These are phyloP conservation scores for Exophiala dermatitidis DNA, from an alignment of 2,329 filamentous ascomycete species.

Conservation along the genomic window DNA sequence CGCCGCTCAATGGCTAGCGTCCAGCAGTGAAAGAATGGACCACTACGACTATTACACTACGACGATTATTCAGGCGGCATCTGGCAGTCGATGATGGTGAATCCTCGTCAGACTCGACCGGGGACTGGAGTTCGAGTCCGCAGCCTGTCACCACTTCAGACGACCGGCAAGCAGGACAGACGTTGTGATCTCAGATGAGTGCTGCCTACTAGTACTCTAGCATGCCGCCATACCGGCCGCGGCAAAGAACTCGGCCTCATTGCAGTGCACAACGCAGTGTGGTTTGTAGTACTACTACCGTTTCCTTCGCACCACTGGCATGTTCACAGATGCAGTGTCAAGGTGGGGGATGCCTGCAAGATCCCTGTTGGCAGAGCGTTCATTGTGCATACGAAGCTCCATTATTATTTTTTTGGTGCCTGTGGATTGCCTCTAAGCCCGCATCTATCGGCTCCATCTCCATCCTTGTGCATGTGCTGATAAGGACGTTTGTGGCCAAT, in stretches of 20 bases:
- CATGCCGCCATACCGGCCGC: not conserved
- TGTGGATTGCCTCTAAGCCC: constrained; percentile 1
- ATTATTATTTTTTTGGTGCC: too few relatives aligned
- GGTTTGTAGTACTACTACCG: too few relatives aligned
- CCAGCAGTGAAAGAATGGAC: not conserved
- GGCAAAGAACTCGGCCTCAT: not conserved
- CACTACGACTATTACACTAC: not conserved
- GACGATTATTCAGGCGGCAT: too few relatives aligned
- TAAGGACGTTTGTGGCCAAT: constrained; percentile 18
- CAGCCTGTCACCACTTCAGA: not conserved
- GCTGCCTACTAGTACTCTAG: not conserved
- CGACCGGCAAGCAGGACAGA: not conserved
- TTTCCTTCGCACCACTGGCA: not conserved
- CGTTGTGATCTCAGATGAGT: not conserved
- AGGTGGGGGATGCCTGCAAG: not conserved
- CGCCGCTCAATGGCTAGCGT: not conserved
- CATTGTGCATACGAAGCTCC: not conserved
- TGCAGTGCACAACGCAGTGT: too few relatives aligned
- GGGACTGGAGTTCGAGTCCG: not conserved
- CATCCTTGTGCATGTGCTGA: constrained; percentile 22
- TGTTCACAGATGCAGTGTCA: not conserved
- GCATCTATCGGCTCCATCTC: constrained; percentile 9
- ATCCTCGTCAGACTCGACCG: not conserved
- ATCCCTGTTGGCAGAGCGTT: not conserved
- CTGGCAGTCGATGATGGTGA: not conserved